Base-by-base conservation (phyloP, 352 stramenopile species). In the Lagenidium sp. region DNA sequence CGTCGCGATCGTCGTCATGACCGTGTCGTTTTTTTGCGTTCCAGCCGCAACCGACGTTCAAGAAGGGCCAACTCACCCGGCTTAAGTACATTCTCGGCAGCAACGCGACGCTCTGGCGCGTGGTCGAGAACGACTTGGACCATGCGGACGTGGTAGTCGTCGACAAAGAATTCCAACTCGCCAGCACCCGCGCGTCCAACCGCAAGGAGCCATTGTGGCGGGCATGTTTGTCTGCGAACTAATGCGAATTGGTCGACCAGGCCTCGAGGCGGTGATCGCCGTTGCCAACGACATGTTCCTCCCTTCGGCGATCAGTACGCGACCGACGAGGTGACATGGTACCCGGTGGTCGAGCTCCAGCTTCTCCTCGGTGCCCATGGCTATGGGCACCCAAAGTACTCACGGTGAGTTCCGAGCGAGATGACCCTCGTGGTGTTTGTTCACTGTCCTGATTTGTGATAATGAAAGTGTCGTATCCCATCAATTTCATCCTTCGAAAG, bases 61-160 rank as follows among this genome's bases (percentile, higher is more conserved):
- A 87, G 39, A 78, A 93, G 52, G 80, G 80, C 0, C 75, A 90
- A 36, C 58, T 93, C 29, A 85, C 75, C n/a, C 59, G 63, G 12
- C 53, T 75, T 38, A 87, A 87, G 54, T 47, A 61, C 10, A 62
- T 69, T 10, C 48, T 93, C 12, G 80, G 89, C 25, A 90, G 87
- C 54, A 93, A 93, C 43, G 47, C 71, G 3, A 80, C 70, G 36
- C 56, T 93, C 8, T 66, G 71, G 15, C 71, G 71, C 36, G 73
- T 87, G 39, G 82, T 71, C 23, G 59, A 60, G 16, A 54, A 81
- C 45, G 65, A 71, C 42, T 57, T 90, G 5, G 41, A 67, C 22
- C 64, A 90, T 22, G 57, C 71, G 20, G 47, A 74, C n/a, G 62
- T 85, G 15, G 46, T 93, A 34, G 55, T 90, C 21, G 77, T 84